Evolutionary conservation across 257 asterid species (phyloP), one percentile per base, ranked within the genome.

Genomic region (Cordia subcordata): DNA sequence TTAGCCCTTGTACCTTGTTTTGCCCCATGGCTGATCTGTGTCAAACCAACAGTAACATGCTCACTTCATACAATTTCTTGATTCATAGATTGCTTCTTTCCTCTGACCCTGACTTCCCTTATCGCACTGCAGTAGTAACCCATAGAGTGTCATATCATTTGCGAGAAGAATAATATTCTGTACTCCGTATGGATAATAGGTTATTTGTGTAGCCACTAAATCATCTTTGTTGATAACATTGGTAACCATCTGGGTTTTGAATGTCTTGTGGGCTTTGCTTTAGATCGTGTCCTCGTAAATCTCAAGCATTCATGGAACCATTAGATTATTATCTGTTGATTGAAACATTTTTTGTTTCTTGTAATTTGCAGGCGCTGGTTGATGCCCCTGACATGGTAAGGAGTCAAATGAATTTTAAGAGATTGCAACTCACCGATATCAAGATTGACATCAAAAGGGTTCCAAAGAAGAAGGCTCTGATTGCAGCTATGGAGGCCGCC

Each of bases 401-500:
- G 23, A 57, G 70, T 53, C 75, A 69, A 39, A 63, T 69, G 61
- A 69, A 69, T 12, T 69, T 69, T 23, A 69, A 69, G 70, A 57
- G 75, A 50, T 64, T 69, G 5, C 49, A 68, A 16, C 69, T 69
- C 44, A 67, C 72, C 23, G 75, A 70, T 63, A 70, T 70, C 49
- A 58, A 39, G 54, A 70, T 70, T 12, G 75, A 67, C 62, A 67
- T 70, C 15, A 63, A 55, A 13, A 63, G 75, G 47, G 44, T 52
- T 23, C 75, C 75, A 11, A 58, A 58, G 33, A 70, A 70, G 70
- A 70, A 63, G 58, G 58, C 57, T 15, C 53, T 70, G 54, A 10
- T 70, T 70, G 75, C 70, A 42, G 75, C 70, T 12, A 63, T 70
- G 70, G 75, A 70, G 33, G 75, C 70, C 58, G 70, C 75, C 32